Evolutionary conservation across 108 stramenopile genomes (phyloP), one percentile per base, ranked within the genome.

Genomic region (Skeletonema potamos): DNA sequence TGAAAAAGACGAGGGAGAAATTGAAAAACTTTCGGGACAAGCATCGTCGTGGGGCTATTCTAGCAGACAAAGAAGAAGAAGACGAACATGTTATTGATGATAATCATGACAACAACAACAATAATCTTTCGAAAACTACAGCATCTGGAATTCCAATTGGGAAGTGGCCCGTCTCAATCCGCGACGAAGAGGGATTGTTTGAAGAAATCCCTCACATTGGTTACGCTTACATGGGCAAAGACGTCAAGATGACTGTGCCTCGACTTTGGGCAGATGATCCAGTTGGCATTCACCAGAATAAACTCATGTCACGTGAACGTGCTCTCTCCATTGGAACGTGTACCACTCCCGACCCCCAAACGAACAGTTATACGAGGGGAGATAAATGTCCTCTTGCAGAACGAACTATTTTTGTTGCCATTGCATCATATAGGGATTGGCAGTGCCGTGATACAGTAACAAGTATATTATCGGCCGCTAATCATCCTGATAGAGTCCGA

Each of bases 401-500:
- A 55, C 70, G 80, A 33, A 82, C 81, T 1, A 74, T 82, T 28
- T 78, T 74, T 51, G 81, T 79, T 27, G 81, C 76, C 15, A 82
- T 82, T 74, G 81, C 81, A n/a, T 74, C 72, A 10, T 82, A 82
- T 68, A 66, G 81, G 27, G 81, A 82, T 48, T 77, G 65, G 64
- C 81, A 82, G 39, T 82, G 81, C 46, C 72, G 77, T 36, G 72
- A 82, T 63, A 82, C 91, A 20, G 86, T 92, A 13, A 85, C 86
- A 48, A 83, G 80, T 32, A 86, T 84, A 32, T 94, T 92, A 65
- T 56, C 66, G 26, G 68, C 86, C 18, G 89, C 90, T 4, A 46
- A 79, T 54, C 74, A 89, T 67, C 89, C 91, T 27, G 74, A 89
- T 24, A 79, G 90, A 28, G 75, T 92, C 26, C 73, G 89, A 15